A percentile compares a stretch with the other conserved stretches of the same genome.
phyloP scores from a whole-genome alignment of 768 basidiomycete species.

The Boletus huronensis region DNA sequence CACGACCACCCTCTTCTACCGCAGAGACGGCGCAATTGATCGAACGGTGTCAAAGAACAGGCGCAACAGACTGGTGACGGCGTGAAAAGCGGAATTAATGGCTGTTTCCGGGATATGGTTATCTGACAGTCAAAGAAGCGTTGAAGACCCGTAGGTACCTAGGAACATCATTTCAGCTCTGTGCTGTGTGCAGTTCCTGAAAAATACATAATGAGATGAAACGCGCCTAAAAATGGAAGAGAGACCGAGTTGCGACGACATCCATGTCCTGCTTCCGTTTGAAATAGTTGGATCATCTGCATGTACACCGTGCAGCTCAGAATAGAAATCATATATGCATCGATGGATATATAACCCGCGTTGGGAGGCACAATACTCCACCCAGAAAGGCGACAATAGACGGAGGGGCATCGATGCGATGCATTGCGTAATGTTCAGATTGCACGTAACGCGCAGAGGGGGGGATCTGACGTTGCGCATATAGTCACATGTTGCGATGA shows the following conservation, averaged over 20 bases:
- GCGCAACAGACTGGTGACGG: not conserved
- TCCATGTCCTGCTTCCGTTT: not conserved
- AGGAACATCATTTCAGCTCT: too few relatives aligned
- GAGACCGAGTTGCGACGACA: not conserved
- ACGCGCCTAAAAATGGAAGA: not conserved
- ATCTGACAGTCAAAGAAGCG: not conserved
- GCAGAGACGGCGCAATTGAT: too few relatives aligned
- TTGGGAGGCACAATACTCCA: not conserved
- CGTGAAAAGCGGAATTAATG: not conserved
- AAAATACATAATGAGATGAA: too few relatives aligned
- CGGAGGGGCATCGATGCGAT: not conserved
- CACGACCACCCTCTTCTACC: too few relatives aligned
- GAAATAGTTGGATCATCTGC: not conserved
- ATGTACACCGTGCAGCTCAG: not conserved
- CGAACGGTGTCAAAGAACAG: not conserved
- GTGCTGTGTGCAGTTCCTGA: too few relatives aligned
- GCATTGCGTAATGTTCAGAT: too few relatives aligned
- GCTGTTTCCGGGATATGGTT: not conserved
- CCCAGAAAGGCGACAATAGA: not conserved
- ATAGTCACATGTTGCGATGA: not conserved
- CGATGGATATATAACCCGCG: too few relatives aligned
- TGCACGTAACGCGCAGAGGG: too few relatives aligned
- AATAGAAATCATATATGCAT: too few relatives aligned
- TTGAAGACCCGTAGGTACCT: too few relatives aligned
- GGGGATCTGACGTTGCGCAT: not conserved